Evolutionary conservation across 495 filamentous ascomycete species (phyloP).

Genomic region (Tirmania nivea): DNA sequence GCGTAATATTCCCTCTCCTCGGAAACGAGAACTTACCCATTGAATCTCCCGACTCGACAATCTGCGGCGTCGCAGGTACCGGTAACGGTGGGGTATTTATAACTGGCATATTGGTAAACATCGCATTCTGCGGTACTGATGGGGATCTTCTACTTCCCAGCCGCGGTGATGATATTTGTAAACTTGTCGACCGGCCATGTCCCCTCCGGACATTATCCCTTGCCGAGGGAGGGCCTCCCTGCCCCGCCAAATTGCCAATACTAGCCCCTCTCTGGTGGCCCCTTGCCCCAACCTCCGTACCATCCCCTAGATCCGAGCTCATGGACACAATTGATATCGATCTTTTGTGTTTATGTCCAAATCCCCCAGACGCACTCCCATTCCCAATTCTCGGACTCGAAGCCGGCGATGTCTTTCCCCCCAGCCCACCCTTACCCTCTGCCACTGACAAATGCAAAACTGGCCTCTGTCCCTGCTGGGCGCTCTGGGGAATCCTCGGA

Average conservation of each 20-base stretch:
- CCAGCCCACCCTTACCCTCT: neutral
- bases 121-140: neutral
- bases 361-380: neutral
- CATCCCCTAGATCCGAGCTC: slow-evolving; percentile 32
- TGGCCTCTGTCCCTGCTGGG: neutral
- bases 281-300: slow-evolving; percentile 23
- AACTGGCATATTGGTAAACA: neutral
- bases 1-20: neutral
- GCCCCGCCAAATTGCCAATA: neutral
- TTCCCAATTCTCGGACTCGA: neutral
- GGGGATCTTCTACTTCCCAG: neutral
- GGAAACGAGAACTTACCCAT: neutral
- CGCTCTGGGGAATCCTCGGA: neutral
- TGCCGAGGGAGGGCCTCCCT: neutral
- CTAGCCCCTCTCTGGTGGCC: slow-evolving; percentile 10
- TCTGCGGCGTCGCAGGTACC: neutral
- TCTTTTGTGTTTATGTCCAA: slow-evolving; percentile 37
- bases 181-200: slow-evolving; percentile 63
- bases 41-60: neutral
- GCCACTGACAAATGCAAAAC: neutral
- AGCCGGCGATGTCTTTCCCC: neutral
- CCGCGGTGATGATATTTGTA: slow-evolving; percentile 45
- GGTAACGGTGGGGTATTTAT: neutral
- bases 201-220: slow-evolving; percentile 33
- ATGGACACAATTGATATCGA: slow-evolving; percentile 94